Evolutionary conservation across 179 eudicot species (phyloP).

Genomic region (Heliamphora pulchella): DNA sequence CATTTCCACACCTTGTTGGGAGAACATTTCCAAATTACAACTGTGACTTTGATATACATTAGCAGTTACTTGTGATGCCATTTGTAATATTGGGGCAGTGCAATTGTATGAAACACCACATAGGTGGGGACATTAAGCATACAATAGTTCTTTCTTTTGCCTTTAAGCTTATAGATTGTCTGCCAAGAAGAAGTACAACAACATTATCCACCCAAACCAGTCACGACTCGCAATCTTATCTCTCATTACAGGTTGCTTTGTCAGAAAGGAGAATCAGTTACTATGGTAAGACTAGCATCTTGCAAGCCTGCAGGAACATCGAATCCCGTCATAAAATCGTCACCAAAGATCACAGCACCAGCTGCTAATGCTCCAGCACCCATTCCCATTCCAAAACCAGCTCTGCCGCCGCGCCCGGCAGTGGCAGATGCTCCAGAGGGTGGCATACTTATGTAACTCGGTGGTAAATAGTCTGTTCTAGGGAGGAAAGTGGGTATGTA

Average conservation of each 20-base stretch:
- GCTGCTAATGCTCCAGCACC: slow-evolving; percentile 81
- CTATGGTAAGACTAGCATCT: slow-evolving; percentile 37
- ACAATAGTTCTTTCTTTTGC: background rate
- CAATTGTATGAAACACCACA: background rate
- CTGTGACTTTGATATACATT: background rate
- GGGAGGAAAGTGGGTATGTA: slow-evolving; percentile 43
- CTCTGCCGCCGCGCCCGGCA: slow-evolving; percentile 34
- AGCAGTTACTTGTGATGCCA: too few species aligned
- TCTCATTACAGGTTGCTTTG: background rate
- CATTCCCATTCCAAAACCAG: slow-evolving; percentile 60
- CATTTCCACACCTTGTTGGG: background rate
- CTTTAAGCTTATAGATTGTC: background rate
- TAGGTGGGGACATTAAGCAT: background rate
- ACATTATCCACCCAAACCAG: too few species aligned
- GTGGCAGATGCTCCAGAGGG: slow-evolving; percentile 27
- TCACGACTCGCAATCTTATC: too few species aligned
- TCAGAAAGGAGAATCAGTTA: slow-evolving; percentile 55
- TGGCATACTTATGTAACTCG: slow-evolving; percentile 55
- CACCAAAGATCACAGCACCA: slow-evolving; percentile 72
- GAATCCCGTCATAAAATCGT: slow-evolving; percentile 58
- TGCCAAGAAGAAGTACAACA: background rate
- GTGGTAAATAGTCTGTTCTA: slow-evolving; percentile 22
- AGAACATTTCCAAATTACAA: background rate
- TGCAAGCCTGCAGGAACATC: slow-evolving; percentile 38
- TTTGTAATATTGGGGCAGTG: background rate